phyloP scores from a whole-genome alignment of 2,329 filamentous ascomycete genomes.

The Xylariaceae sp. region DNA sequence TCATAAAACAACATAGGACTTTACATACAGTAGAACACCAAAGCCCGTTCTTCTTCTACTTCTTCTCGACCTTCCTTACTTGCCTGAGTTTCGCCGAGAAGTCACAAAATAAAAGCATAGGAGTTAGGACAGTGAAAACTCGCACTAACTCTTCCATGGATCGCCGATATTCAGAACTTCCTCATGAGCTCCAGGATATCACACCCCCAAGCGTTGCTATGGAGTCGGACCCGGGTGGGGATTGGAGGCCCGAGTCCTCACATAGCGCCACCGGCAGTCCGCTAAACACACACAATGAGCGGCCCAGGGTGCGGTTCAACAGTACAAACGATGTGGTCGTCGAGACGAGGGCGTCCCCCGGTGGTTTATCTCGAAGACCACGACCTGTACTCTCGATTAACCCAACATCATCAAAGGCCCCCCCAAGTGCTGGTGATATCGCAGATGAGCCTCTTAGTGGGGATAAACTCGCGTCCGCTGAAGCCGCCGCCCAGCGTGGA shows the following conservation, averaged over 20 bases:
- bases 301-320: conserved; percentile 17
- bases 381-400: conserved; percentile 36
- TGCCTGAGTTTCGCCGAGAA: too few species aligned
- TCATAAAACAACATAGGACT: too few species aligned
- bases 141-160: conserved; percentile 5
- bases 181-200: conserved; percentile 12
- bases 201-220: neutral
- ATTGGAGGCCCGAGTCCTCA: neutral
- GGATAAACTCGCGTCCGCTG: conserved; percentile 23
- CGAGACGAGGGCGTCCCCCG: conserved; percentile 1
- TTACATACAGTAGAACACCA: too few species aligned
- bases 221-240: neutral
- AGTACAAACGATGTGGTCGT: conserved; percentile 3
- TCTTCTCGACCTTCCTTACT: conserved; percentile 5
- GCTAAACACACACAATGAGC: conserved; percentile 7
- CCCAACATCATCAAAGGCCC: conserved; percentile 30
- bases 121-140: too few species aligned
- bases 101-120: too few species aligned
- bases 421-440: conserved; percentile 24
- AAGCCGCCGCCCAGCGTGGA: conserved; percentile 35
- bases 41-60: too few species aligned
- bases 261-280: neutral
- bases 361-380: conserved; percentile 22
- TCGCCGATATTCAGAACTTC: conserved; percentile 3
- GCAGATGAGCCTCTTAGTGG: conserved; percentile 11